Conservation (phyloP, 495 filamentous ascomycete genomes). For the Podospora fimiseda region DNA sequence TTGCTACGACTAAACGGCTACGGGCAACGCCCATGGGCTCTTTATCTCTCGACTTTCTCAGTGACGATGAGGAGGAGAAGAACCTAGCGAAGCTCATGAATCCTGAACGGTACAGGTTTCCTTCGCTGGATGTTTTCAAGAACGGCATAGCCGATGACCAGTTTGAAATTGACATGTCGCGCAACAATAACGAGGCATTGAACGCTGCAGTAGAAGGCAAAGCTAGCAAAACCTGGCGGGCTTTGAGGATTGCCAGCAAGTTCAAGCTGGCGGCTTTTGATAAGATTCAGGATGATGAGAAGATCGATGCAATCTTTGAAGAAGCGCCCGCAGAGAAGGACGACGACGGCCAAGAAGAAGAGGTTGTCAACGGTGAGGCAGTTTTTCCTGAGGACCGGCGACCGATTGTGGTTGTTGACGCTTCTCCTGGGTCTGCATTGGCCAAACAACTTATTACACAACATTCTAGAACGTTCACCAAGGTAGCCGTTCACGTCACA, state of each 20-base stretch:
- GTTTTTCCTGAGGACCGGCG: constrained; percentile 36
- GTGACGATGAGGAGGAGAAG: constrained; percentile 47
- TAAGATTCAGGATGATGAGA: constrained; percentile 75
- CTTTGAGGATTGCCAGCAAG: constrained; percentile 68
- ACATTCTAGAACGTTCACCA: constrained; percentile 36
- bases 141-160: constrained; percentile 62
- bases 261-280: constrained; percentile 71
- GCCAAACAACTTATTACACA: constrained; percentile 35
- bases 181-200: constrained; percentile 63
- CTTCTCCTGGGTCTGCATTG: constrained; percentile 28
- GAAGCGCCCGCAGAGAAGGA: constrained; percentile 24
- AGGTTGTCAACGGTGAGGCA: constrained; percentile 20
- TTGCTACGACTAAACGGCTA: constrained; percentile 59
- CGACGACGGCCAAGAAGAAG: constrained; percentile 19
- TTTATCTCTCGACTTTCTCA: constrained; percentile 69
- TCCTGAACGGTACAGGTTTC: constrained; percentile 37
- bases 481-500: constrained; percentile 35
- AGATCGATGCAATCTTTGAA: constrained; percentile 49
- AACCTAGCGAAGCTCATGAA: constrained; percentile 46
- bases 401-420: constrained; percentile 43
- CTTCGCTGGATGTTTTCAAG: constrained; percentile 43
- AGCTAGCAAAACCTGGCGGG: constrained; percentile 82
- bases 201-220: constrained; percentile 59
- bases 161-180: constrained; percentile 76
- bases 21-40: constrained; percentile 62